Evolutionary conservation across 139 green algal species (phyloP), one percentile per base, ranked within the genome.

Genomic region (Desmodesmus armatus): DNA sequence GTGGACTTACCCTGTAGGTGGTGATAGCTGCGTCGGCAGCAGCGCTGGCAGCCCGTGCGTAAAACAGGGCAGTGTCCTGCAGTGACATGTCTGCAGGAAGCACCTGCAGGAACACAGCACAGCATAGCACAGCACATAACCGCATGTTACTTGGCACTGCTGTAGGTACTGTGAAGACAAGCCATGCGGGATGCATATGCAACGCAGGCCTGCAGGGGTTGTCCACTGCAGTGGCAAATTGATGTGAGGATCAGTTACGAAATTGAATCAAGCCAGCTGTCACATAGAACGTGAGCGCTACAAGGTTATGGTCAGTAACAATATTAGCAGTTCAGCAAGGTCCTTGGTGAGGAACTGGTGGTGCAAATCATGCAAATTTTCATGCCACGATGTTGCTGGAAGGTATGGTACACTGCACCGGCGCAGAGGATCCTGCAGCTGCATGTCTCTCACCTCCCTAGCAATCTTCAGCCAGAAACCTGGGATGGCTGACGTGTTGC

Each of bases 391-490:
- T 35, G 43, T 80, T 15, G 21, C 72, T 63, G 72, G 11, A 40
- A 29, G 9, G 19, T 9, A 29, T 51, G 37, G n/a, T n/a, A n/a
- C n/a, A n/a, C n/a, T n/a, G n/a, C n/a, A n/a, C n/a, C n/a, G n/a
- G n/a, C n/a, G n/a, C 72, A 27, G 40, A 3, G 17, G 11, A 13
- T n/a, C 17, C 17, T 40, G 40, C 41, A 80, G 37, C 2, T 76
- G 21, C 0, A 4, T 23, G 11, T 35, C 29, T 3, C 76, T 33
- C 63, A 84, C 78, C 78, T 74, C 41, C 0, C 41, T 29, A 5
- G 78, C 40, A 41, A 85, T 85, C 49, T 79, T 35, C 5, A 85
- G 25, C 66, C 66, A 85, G n/a, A 66, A 37, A 4, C 80, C 80
- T 2, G 40, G 58, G 49, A 85, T 85, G 11, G 60, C 51, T 11